Evolutionary conservation across 1,284 basidiomycete genomes (phyloP).

Genomic region (Sphagnurus paluster): DNA sequence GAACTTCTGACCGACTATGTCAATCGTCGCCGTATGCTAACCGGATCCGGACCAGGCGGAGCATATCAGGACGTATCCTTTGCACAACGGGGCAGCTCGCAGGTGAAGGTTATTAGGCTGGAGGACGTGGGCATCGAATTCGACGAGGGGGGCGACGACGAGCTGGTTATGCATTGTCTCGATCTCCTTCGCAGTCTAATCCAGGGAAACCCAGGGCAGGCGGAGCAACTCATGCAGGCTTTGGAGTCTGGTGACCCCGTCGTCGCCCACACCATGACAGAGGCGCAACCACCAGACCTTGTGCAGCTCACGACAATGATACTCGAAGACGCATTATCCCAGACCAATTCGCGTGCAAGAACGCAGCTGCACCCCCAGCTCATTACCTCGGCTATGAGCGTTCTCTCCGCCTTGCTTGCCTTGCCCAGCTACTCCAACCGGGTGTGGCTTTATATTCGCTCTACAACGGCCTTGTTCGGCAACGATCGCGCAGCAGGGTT

Average conservation of each 20-base stretch:
- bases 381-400: constrained; percentile 77
- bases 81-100: constrained; percentile 35
- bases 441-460: constrained; percentile 85
- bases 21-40: constrained; percentile 48
- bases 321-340: constrained; percentile 76
- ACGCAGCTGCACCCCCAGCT: constrained; percentile 55
- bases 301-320: constrained; percentile 82
- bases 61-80: constrained; percentile 55
- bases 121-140: constrained; percentile 73
- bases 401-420: constrained; percentile 77
- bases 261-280: constrained; percentile 50
- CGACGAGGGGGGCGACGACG: constrained; percentile 55
- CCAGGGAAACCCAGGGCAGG: constrained; percentile 63
- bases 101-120: constrained; percentile 49
- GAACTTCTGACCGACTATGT: constrained; percentile 79
- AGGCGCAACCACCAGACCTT: constrained; percentile 61
- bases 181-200: constrained; percentile 80
- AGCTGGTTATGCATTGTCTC: constrained; percentile 67
- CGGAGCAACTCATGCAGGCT: constrained; percentile 65
- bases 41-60: constrained; percentile 33
- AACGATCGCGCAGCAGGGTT: constrained; percentile 54
- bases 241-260: constrained; percentile 59
- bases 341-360: constrained; percentile 44
- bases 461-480: constrained; percentile 75
- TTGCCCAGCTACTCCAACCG: constrained; percentile 74